Conservation (phyloP, 2,329 filamentous ascomycete species). For the Colletotrichum eleusines region DNA sequence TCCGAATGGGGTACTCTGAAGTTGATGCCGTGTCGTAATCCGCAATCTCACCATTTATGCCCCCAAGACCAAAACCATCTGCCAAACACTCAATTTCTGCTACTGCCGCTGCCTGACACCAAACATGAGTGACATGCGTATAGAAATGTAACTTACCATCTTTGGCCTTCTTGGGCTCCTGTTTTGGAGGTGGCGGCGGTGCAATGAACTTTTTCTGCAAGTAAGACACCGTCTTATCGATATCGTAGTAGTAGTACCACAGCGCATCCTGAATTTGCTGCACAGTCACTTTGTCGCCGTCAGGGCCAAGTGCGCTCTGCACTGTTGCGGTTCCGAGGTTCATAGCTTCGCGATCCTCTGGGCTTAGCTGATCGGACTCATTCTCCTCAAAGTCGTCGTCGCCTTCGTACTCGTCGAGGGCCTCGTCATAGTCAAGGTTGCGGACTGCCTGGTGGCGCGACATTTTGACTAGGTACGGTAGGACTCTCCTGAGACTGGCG, state of each 20-base stretch:
- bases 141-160: slow-evolving; percentile 55
- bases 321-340: slow-evolving; percentile 75
- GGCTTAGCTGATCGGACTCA: slow-evolving; percentile 60
- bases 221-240: slow-evolving; percentile 86
- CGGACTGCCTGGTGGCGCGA: slow-evolving; percentile 61
- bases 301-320: slow-evolving; percentile 71
- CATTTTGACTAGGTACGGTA: slow-evolving; percentile 52
- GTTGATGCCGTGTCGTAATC: slow-evolving; percentile 3
- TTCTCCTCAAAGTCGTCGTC: slow-evolving; percentile 63
- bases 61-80: slow-evolving; percentile 39
- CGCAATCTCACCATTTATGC: slow-evolving; percentile 13
- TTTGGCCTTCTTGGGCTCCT: slow-evolving; percentile 55
- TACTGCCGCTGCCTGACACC: slow-evolving; percentile 28
- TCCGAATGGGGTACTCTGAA: slow-evolving; percentile 42
- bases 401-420: slow-evolving; percentile 52
- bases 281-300: slow-evolving; percentile 67
- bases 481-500: background rate
- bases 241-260: slow-evolving; percentile 97
- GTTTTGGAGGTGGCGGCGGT: slow-evolving; percentile 55
- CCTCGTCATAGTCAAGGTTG: slow-evolving; percentile 65
- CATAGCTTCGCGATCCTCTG: slow-evolving; percentile 66
- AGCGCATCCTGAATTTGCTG: slow-evolving; percentile 87
- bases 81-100: slow-evolving; percentile 43
- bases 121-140: slow-evolving; percentile 18
- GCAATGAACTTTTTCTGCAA: slow-evolving; percentile 74